Evolutionary conservation across 495 filamentous ascomycete species (phyloP), one percentile per base, ranked within the genome.

Genomic region (Penicillium maclennaniae): DNA sequence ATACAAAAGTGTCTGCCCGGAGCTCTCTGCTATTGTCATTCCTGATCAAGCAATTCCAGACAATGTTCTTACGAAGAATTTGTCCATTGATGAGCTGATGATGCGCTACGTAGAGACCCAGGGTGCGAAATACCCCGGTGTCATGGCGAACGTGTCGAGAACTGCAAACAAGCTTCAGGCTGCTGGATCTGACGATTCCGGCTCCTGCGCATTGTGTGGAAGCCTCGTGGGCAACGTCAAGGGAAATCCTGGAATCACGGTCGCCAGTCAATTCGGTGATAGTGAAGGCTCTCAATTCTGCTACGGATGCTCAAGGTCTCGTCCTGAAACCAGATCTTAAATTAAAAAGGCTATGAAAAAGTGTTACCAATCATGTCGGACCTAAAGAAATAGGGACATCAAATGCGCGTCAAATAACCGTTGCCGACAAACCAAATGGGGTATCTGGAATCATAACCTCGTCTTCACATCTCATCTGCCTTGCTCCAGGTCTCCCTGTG

Each of bases 31-130:
- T 2, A 61, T 86, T 4, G 71, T 87, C 16, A 58, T 79, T 53
- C 57, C 70, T 47, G 63, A 74, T 46, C 44, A 57, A 28, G 63
- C 63, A 45, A 62, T 56, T 15, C 71, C 69, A 10, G 75, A 77
- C 7, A 92, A 85, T 47, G 55, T 64, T 7, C 65, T 75, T 12
- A 76, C 69, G 4, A 75, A 74, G 63, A 84, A 88, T 55, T 79
- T 87, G 17, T 95, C 89, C 12, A 96, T 98, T 57, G 92, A 97
- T 60, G 85, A 88, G 53, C 80, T 98, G 43, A 91, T 98, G 85
- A 70, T 75, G 43, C 84, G 91, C 40, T 98, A 96, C 63, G 93
- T 98, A 60, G 78, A 81, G 45, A 88, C 85, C 6, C 91, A 95
- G 21, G 95, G 97, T 65, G 79, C 82, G 50, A 88, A 86, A 44